These are phyloP conservation scores for Acacia concinna DNA, from an alignment of 331 rosid species.

Conservation along the genomic window DNA sequence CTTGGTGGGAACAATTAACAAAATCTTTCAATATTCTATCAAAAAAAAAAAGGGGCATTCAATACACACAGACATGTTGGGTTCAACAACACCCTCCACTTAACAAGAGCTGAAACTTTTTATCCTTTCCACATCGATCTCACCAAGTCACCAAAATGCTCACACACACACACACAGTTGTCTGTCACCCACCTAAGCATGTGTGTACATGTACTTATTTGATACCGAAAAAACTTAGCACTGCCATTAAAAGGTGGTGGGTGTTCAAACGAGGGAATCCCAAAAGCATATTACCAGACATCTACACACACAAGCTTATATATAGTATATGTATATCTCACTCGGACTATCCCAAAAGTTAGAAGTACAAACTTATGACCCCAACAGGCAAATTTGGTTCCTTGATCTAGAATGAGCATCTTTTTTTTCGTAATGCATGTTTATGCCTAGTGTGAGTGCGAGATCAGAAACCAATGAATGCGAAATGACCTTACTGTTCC, in stretches of 20 bases:
- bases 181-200: not conserved
- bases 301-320: not conserved
- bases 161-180: not conserved
- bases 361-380: slow-evolving; percentile 1
- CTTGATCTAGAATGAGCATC: slow-evolving; percentile 27
- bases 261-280: slow-evolving; percentile 10
- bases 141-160: not conserved
- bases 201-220: not conserved
- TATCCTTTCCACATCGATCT: not conserved
- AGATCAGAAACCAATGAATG: slow-evolving; percentile 1
- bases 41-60: too few species aligned
- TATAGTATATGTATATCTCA: not conserved
- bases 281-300: not conserved
- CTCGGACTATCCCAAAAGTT: slow-evolving; percentile 3
- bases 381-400: slow-evolving; percentile 9
- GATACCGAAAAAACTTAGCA: slow-evolving; percentile 5
- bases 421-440: not conserved
- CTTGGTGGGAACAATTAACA: not conserved
- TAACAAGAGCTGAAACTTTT: not conserved
- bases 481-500: slow-evolving; percentile 23
- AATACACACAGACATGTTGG: not conserved
- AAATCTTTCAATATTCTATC: too few species aligned
- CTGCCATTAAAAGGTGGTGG: slow-evolving; percentile 7
- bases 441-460: slow-evolving; percentile 12
- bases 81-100: not conserved